Evolutionary conservation across 2,329 filamentous ascomycete species (phyloP).

Genomic region (Verticillium tricorpus): DNA sequence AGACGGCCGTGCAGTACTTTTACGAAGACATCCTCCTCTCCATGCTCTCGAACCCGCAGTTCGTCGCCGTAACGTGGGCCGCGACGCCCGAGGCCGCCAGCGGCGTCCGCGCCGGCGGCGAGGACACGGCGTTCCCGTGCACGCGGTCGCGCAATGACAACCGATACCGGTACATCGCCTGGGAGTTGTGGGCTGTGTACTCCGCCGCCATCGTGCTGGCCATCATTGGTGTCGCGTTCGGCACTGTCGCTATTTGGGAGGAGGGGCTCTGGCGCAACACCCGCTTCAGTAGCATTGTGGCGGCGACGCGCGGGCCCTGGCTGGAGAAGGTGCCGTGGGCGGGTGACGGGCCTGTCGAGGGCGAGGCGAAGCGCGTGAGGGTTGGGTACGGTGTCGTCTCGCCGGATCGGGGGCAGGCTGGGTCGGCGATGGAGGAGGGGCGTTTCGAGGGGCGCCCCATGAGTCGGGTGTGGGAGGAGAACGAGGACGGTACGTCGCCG

Average conservation of each 20-base stretch:
- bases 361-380: conserved; percentile 1
- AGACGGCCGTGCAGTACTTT: conserved; percentile 17
- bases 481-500: neutral
- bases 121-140: conserved; percentile 24
- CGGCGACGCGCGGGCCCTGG: conserved; percentile 30
- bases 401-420: conserved; percentile 13
- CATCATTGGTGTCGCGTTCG: conserved; percentile 20
- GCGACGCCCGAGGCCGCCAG: conserved; percentile 12
- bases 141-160: conserved; percentile 20
- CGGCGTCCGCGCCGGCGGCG: conserved; percentile 7
- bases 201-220: conserved; percentile 24
- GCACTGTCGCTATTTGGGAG: conserved; percentile 22
- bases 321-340: conserved; percentile 26
- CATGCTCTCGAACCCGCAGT: conserved; percentile 26
- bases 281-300: conserved; percentile 32
- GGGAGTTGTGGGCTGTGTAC: conserved; percentile 30
- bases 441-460: neutral
- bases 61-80: conserved; percentile 27
- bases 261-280: conserved; percentile 30
- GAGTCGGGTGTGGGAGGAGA: neutral
- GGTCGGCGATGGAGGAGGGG: conserved; percentile 11
- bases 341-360: conserved; percentile 13
- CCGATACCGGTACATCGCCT: conserved; percentile 20
- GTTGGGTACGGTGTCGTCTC: conserved; percentile 13
- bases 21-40: conserved; percentile 31